Percentiles rank a stretch among this genome's conserved stretches.
These are phyloP conservation scores for Phytophthora parvispora DNA, from an alignment of 352 stramenopile genomes.

Conservation along the genomic window DNA sequence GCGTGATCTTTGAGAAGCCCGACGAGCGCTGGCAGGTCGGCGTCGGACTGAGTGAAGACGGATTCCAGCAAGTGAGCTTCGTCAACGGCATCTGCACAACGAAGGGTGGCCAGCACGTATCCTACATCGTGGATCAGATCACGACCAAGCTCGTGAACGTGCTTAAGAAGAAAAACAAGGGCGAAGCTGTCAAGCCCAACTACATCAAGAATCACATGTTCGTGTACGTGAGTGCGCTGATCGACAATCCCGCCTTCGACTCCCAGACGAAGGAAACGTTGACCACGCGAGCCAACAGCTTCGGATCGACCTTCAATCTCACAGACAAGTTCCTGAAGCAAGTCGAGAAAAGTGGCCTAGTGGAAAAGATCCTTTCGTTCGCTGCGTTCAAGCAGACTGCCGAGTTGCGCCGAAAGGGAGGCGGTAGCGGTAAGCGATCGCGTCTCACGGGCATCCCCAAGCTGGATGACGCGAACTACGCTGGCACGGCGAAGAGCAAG, in stretches of 20 bases:
- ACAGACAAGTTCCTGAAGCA: conserved; percentile 92
- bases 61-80: conserved; percentile 98
- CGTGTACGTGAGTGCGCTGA: conserved; percentile 97
- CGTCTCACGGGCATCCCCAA: conserved; percentile 95
- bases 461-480: conserved; percentile 98
- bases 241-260: conserved; percentile 99
- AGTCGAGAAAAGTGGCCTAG: conserved; percentile 91
- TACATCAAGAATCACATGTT: conserved; percentile 97
- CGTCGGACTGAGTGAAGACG: conserved; percentile 93
- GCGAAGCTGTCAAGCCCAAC: conserved; percentile 94
- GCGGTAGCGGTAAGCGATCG: conserved; percentile 81
- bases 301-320: conserved; percentile 90
- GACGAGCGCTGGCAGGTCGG: conserved; percentile 97
- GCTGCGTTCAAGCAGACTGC: conserved; percentile 94
- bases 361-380: conserved; percentile 93
- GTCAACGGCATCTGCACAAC: conserved; percentile 98
- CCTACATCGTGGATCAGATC: conserved; percentile 94
- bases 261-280: conserved; percentile 99
- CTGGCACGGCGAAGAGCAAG: conserved; percentile 90
- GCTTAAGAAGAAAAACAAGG: conserved; percentile 96
- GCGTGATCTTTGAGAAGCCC: conserved; percentile 94
- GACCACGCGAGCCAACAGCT: conserved; percentile 88
- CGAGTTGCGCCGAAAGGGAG: conserved; percentile 92
- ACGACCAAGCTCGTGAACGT: conserved; percentile 90
- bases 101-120: conserved; percentile 97